phyloP scores from a whole-genome alignment of 2,329 filamentous ascomycete genomes.

The Apiospora malaysiana region DNA sequence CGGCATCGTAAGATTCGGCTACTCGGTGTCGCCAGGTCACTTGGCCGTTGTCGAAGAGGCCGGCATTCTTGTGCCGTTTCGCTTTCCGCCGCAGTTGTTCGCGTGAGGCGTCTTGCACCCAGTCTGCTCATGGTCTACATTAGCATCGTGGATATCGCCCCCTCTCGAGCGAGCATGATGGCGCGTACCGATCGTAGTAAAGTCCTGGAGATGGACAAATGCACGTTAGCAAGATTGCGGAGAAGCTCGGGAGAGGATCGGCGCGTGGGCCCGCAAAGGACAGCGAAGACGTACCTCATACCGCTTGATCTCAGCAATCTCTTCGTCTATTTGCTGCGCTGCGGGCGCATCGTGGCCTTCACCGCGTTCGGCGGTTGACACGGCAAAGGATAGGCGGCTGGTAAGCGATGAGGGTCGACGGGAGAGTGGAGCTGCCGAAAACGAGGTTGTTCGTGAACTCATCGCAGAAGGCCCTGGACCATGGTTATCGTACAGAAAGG shows the following conservation, averaged over 20 bases:
- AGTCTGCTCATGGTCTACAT: conserved; percentile 63
- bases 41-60: conserved; percentile 69
- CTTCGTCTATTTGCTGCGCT: conserved; percentile 82
- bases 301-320: conserved; percentile 96
- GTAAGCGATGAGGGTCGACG: conserved; percentile 61
- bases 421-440: conserved; percentile 52
- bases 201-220: conserved; percentile 64
- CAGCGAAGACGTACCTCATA: conserved; percentile 70
- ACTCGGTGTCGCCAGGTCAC: conserved; percentile 81
- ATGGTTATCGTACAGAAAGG: conserved; percentile 39
- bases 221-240: conserved; percentile 22
- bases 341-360: conserved; percentile 59
- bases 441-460: conserved; percentile 60
- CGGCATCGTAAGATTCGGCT: conserved; percentile 90
- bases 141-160: background rate
- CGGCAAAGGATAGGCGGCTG: conserved; percentile 70
- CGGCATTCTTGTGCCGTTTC: conserved; percentile 72
- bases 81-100: conserved; percentile 84
- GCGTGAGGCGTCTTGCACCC: conserved; percentile 95
- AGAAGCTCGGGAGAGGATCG: background rate
- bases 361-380: conserved; percentile 69
- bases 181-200: conserved; percentile 82
- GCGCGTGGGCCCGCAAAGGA: background rate
- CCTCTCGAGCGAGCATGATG: background rate
- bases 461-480: conserved; percentile 48